Conservation (phyloP, 495 filamentous ascomycete genomes). For the Astrothelium subdiscretum region DNA sequence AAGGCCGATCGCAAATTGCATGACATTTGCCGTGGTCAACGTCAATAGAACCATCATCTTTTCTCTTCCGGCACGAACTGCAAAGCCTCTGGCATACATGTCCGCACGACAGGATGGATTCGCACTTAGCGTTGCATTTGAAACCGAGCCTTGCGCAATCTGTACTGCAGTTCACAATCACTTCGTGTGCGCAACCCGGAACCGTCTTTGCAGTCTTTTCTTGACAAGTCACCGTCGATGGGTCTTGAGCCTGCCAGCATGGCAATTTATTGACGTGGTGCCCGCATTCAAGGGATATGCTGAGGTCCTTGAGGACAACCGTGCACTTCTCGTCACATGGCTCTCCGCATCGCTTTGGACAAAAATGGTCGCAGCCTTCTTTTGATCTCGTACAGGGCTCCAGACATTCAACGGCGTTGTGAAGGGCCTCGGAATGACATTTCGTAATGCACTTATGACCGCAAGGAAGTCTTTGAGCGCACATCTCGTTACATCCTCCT, state of each 20-base stretch:
- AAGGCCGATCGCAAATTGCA: slow-evolving; percentile 41
- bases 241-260: slow-evolving; percentile 43
- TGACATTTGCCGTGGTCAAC: slow-evolving; percentile 41
- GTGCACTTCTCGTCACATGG: slow-evolving; percentile 40
- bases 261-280: slow-evolving; percentile 37
- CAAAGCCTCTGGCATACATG: slow-evolving; percentile 48
- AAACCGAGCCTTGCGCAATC: slow-evolving; percentile 29
- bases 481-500: slow-evolving; percentile 55
- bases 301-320: slow-evolving; percentile 28
- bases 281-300: slow-evolving; percentile 43
- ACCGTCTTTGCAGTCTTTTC: slow-evolving; percentile 32
- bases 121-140: slow-evolving; percentile 39
- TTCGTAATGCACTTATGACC: slow-evolving; percentile 59
- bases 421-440: slow-evolving; percentile 59
- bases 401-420: slow-evolving; percentile 49
- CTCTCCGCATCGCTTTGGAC: slow-evolving; percentile 50
- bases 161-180: slow-evolving; percentile 39
- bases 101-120: slow-evolving; percentile 40
- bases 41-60: slow-evolving; percentile 17
- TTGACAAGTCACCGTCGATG: slow-evolving; percentile 22
- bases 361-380: slow-evolving; percentile 49
- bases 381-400: slow-evolving; percentile 48
- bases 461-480: slow-evolving; percentile 50
- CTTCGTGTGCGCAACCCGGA: slow-evolving; percentile 42
- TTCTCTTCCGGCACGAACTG: slow-evolving; percentile 32